Conservation (phyloP, 2,329 filamentous ascomycete species). For the Trichoderma koningiopsis region DNA sequence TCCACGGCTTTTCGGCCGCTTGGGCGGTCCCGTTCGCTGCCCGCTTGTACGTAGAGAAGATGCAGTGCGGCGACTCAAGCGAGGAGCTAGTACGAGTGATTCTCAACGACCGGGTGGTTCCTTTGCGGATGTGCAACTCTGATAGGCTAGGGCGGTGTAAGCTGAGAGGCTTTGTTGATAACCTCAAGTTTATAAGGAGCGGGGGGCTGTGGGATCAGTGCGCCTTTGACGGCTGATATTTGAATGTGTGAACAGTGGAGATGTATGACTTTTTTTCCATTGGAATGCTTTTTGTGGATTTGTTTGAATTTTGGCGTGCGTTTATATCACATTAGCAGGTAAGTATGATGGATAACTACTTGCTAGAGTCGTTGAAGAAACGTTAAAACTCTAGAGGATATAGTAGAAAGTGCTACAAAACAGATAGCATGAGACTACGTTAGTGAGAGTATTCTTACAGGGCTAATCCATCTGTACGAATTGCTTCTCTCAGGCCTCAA, state of each 20-base stretch:
- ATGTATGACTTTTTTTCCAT: background rate
- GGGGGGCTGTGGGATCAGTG: slow-evolving; percentile 77
- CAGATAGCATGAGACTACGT: background rate
- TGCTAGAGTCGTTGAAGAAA: background rate
- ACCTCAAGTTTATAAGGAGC: slow-evolving; percentile 69
- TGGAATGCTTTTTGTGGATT: background rate
- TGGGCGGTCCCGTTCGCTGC: slow-evolving; percentile 83
- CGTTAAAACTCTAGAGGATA: background rate
- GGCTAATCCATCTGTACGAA: background rate
- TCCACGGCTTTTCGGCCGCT: slow-evolving; percentile 70
- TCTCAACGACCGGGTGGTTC: slow-evolving; percentile 81
- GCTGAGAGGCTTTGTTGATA: slow-evolving; percentile 70
- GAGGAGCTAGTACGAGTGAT: slow-evolving; percentile 78
- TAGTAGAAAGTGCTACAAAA: background rate
- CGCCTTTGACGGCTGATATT: slow-evolving; percentile 24
- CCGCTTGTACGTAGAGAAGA: slow-evolving; percentile 85
- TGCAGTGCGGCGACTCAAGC: slow-evolving; percentile 58
- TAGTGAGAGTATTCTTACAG: background rate
- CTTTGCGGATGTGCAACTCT: slow-evolving; percentile 67
- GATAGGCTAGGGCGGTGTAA: slow-evolving; percentile 73
- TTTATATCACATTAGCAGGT: background rate
- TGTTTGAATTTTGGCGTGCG: background rate
- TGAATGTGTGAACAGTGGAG: background rate
- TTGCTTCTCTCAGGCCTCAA: background rate
- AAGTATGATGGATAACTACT: background rate